A percentile compares a stretch with the other conserved stretches of the same genome.
Conservation (phyloP, 768 basidiomycete species). For the Panus rudis region DNA sequence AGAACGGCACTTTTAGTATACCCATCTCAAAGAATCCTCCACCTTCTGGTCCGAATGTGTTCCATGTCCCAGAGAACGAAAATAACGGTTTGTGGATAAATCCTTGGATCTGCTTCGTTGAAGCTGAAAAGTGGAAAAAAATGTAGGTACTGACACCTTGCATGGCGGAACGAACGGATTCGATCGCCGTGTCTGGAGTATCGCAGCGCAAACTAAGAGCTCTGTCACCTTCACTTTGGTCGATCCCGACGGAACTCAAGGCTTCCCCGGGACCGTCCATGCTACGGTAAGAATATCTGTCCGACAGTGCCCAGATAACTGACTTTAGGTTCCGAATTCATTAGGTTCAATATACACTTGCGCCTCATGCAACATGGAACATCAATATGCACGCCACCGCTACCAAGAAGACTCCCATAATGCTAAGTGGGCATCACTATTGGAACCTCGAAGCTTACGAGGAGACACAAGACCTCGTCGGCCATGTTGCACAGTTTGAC, state of each 20-base stretch:
- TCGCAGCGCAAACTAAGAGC: slow-evolving; percentile 33
- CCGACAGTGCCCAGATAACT: background rate
- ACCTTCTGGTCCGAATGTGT: slow-evolving; percentile 36
- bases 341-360: background rate
- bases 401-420: slow-evolving; percentile 47
- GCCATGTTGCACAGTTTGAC: slow-evolving; percentile 21
- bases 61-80: slow-evolving; percentile 45
- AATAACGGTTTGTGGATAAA: slow-evolving; percentile 37
- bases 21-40: slow-evolving; percentile 41
- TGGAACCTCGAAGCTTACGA: slow-evolving; percentile 23
- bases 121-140: background rate
- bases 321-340: background rate
- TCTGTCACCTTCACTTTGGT: slow-evolving; percentile 27
- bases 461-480: background rate
- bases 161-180: slow-evolving; percentile 53
- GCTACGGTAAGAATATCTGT: slow-evolving; percentile 5
- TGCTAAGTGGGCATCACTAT: slow-evolving; percentile 51
- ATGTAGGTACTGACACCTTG: slow-evolving; percentile 36
- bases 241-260: background rate
- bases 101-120: background rate
- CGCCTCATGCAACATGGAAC: slow-evolving; percentile 8
- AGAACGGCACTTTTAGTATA: slow-evolving; percentile 48
- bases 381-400: slow-evolving; percentile 40
- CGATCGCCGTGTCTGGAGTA: slow-evolving; percentile 51
- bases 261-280: slow-evolving; percentile 9